Evolutionary conservation across 257 asterid genomes (phyloP).

Genomic region (Lycium barbarum): DNA sequence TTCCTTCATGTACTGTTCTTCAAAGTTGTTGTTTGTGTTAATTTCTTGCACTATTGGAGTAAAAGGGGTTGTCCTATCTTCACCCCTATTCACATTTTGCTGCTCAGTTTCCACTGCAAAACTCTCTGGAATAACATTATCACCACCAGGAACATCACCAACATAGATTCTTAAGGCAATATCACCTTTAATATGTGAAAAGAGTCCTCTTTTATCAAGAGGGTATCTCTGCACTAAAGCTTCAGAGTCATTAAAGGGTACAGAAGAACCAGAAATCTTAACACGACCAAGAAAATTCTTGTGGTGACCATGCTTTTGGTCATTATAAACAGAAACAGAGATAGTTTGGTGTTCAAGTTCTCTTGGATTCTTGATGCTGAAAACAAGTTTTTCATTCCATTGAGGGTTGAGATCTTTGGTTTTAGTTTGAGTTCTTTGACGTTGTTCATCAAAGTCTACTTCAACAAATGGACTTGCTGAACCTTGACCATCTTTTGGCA

Average conservation of each 20-base stretch:
- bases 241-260: conserved; percentile 67
- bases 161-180: conserved; percentile 62
- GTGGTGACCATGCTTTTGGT: conserved; percentile 57
- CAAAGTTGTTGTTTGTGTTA: conserved; percentile 46
- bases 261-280: conserved; percentile 63
- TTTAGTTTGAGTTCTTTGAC: conserved; percentile 64
- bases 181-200: conserved; percentile 83
- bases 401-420: conserved; percentile 73
- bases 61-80: conserved; percentile 22
- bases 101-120: conserved; percentile 8
- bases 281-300: conserved; percentile 80
- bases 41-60: conserved; percentile 47
- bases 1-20: conserved; percentile 50
- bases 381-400: conserved; percentile 82
- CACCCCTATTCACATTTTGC: conserved; percentile 36
- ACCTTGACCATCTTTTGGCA: conserved; percentile 94
- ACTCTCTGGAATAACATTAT: not conserved
- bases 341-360: conserved; percentile 51
- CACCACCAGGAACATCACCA: conserved; percentile 34
- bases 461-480: conserved; percentile 84
- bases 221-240: conserved; percentile 73
- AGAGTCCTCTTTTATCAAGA: conserved; percentile 85
- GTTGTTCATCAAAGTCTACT: conserved; percentile 72
- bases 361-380: conserved; percentile 57
- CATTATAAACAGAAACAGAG: conserved; percentile 70